These are phyloP conservation scores for Zygosaccharomyces sapae DNA, from an alignment of 1,139 yeast genomes.

Conservation along the genomic window DNA sequence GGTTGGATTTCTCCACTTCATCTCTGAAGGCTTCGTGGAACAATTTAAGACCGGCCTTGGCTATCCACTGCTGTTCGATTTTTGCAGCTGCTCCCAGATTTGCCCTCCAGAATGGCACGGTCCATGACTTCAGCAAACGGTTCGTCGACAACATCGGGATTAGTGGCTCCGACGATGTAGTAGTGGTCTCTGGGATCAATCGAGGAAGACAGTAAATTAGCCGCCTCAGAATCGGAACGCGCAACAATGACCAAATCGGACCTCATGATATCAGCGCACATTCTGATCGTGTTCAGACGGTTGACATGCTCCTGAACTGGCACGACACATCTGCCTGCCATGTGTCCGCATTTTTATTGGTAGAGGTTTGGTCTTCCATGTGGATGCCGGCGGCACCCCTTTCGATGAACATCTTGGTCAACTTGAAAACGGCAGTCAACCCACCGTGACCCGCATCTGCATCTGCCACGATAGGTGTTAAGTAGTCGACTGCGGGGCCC, in stretches of 20 bases:
- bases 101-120: slow-evolving; percentile 74
- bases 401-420: slow-evolving; percentile 94
- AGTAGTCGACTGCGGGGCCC: slow-evolving; percentile 59
- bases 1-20: slow-evolving; percentile 59
- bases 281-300: slow-evolving; percentile 89
- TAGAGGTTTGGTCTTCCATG: slow-evolving; percentile 98
- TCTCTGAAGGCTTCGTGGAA: slow-evolving; percentile 91
- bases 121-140: slow-evolving; percentile 76
- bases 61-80: slow-evolving; percentile 80
- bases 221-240: slow-evolving; percentile 96
- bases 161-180: slow-evolving; percentile 86
- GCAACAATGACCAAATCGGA: slow-evolving; percentile 84
- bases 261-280: slow-evolving; percentile 91
- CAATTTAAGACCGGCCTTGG: slow-evolving; percentile 78
- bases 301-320: slow-evolving; percentile 97
- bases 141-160: slow-evolving; percentile 58
- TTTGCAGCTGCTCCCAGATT: slow-evolving; percentile 62
- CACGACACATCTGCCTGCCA: slow-evolving; percentile 97
- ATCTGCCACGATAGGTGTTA: slow-evolving; percentile 94
- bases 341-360: slow-evolving; percentile 95
- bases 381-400: slow-evolving; percentile 99
- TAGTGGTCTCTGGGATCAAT: slow-evolving; percentile 94
- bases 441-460: slow-evolving; percentile 99
- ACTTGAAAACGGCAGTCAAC: slow-evolving; percentile 88
- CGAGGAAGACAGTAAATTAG: slow-evolving; percentile 87